phyloP scores from a whole-genome alignment of 106 monocot species.

The Gastrodia elata region DNA sequence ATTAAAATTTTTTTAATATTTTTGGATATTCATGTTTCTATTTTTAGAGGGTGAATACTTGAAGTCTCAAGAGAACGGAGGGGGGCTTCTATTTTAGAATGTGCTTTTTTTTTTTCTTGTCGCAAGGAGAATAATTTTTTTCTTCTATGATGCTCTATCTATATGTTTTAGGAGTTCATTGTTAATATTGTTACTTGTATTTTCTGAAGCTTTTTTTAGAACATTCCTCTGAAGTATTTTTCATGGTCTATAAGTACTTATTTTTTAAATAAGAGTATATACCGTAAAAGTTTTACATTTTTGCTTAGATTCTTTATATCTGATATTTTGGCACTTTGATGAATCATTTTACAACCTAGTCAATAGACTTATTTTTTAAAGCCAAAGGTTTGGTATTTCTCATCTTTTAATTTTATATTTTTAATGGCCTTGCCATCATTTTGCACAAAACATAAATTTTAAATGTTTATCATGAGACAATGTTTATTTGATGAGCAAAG shows the following conservation, averaged over 20 bases:
- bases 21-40: background rate
- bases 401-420: background rate
- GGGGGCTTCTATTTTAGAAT: background rate
- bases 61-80: background rate
- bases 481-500: slow-evolving; percentile 3
- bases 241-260: too few relatives aligned
- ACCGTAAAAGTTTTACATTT: too few relatives aligned
- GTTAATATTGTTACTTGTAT: too few relatives aligned
- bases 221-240: too few relatives aligned
- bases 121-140: background rate
- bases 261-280: too few relatives aligned
- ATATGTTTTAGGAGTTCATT: too few relatives aligned
- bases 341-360: background rate
- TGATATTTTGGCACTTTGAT: background rate
- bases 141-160: background rate
- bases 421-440: background rate
- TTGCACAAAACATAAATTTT: background rate
- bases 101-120: background rate
- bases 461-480: background rate
- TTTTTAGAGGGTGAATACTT: background rate
- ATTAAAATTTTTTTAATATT: too few relatives aligned
- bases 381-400: background rate
- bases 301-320: background rate
- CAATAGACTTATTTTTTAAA: background rate
- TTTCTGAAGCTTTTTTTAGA: too few relatives aligned